Conservation (phyloP, 768 basidiomycete genomes). For the Hemileccinum rubropunctum region DNA sequence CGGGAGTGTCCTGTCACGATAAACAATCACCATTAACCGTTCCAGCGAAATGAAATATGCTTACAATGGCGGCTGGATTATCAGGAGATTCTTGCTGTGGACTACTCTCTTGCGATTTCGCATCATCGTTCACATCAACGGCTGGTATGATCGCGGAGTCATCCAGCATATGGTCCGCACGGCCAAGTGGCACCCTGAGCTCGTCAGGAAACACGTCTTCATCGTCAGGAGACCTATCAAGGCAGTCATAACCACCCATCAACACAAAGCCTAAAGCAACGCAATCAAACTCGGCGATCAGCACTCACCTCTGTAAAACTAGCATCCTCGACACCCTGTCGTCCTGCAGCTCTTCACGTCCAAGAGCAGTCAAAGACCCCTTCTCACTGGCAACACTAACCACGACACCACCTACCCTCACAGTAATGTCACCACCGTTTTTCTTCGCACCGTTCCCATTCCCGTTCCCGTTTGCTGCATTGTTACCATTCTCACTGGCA, state of each 20-base stretch:
- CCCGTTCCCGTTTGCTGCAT: neutral
- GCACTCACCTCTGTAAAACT: conserved; percentile 60
- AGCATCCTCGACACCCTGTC: conserved; percentile 64
- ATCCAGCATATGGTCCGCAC: conserved; percentile 60
- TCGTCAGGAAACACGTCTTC: conserved; percentile 58
- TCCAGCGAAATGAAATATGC: conserved; percentile 1
- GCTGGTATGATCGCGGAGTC: conserved; percentile 22
- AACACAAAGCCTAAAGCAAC: conserved; percentile 3
- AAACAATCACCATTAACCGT: neutral
- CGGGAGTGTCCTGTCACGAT: conserved; percentile 22
- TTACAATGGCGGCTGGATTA: conserved; percentile 20
- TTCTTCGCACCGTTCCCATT: conserved; percentile 7
- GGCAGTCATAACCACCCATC: conserved; percentile 1
- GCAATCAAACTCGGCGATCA: neutral
- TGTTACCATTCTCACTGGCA: conserved; percentile 2
- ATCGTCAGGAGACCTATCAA: conserved; percentile 50
- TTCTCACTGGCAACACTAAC: conserved; percentile 65
- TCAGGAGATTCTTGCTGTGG: conserved; percentile 20
- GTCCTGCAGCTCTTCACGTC: conserved; percentile 75
- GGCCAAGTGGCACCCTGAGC: conserved; percentile 55
- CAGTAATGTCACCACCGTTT: conserved; percentile 9
- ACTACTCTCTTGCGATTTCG: conserved; percentile 12
- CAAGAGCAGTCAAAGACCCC: conserved; percentile 67
- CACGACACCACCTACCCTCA: conserved; percentile 36
- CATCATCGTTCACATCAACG: conserved; percentile 12